Evolutionary conservation across 2,329 filamentous ascomycete genomes (phyloP), one percentile per base, ranked within the genome.

Genomic region (Pseudogymnoascus sp.): DNA sequence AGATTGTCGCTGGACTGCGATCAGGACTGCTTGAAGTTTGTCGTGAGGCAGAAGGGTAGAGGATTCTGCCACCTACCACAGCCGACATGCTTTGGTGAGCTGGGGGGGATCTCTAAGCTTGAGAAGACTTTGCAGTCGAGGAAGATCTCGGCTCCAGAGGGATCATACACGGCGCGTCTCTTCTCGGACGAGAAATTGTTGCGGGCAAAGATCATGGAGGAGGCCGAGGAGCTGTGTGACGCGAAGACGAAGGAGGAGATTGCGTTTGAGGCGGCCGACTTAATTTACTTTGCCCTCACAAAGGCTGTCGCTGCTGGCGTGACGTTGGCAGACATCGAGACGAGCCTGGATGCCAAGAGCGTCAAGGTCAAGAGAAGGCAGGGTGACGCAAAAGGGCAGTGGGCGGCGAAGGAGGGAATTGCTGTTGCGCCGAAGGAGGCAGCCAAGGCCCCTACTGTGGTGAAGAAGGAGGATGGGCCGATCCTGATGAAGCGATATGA

Each of bases 201-300:
- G 62, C 84, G 90, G 47, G 95, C 95, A 2, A 99, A 99, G 81
- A 97, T 99, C 63, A 96, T 97, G 86, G 95, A 99, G 76, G 95
- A 99, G 75, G 95, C 95, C 0, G 90, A 96, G 72, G 95, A 99
- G 78, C 82, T 99, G 45, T 97, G 93, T 72, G 86, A 95, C 67
- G 93, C 95, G 14, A 86, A 86, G 68, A 87, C 86, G 0, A 89
- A 90, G 66, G 83, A 93, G 67, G 90, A 97, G 12, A 84, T 96
- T 66, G 91, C 95, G 1, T 96, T 96, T 67, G 95, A 99, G 76
- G 92, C 95, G 7, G 95, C 95, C 0, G 95, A 99, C 73, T 79
- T 99, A 63, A 86, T 99, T 62, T 99, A 97, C 79, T 99, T 99
- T 79, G 91, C 93, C 6, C 78, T 99, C 63, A 91, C 95, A 21